These are phyloP conservation scores for Wickerhamiella azyma DNA, from an alignment of 805 yeast species.

Conservation along the genomic window DNA sequence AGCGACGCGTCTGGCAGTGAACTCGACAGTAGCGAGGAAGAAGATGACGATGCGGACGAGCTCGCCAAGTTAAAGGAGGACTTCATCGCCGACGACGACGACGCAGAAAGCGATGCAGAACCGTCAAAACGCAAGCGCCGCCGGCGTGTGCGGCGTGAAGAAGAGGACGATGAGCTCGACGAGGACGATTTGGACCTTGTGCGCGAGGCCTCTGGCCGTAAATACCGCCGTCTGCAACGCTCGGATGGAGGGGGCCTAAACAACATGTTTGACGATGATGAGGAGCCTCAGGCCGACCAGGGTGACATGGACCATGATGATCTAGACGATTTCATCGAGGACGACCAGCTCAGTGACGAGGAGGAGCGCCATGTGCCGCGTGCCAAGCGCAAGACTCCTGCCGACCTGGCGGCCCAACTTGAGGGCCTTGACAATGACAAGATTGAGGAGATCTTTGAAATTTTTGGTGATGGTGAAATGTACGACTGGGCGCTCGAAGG, in stretches of 20 bases:
- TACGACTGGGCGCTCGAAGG: constrained; percentile 97
- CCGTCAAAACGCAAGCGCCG: constrained; percentile 15
- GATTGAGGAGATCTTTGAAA: constrained; percentile 82
- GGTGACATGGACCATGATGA: constrained; percentile 36
- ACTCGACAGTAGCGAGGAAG: constrained; percentile 36
- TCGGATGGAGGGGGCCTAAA: constrained; percentile 28
- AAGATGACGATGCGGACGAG: constrained; percentile 87
- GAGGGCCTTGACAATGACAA: constrained; percentile 70
- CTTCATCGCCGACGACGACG: constrained; percentile 83
- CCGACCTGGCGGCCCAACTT: constrained; percentile 20
- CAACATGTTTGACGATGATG: constrained; percentile 60
- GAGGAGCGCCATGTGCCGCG: constrained; percentile 30
- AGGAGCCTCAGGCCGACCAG: constrained; percentile 26
- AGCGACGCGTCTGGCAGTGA: background rate
- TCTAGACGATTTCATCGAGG: constrained; percentile 93
- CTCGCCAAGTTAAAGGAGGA: constrained; percentile 74
- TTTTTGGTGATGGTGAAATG: constrained; percentile 93
- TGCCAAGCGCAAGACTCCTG: constrained; percentile 9
- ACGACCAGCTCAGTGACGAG: constrained; percentile 84
- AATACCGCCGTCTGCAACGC: constrained; percentile 72
- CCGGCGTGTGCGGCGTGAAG: constrained; percentile 12
- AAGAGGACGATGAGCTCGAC: constrained; percentile 41
- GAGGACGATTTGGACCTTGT: constrained; percentile 90
- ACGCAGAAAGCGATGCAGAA: constrained; percentile 21
- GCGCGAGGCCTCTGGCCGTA: constrained; percentile 74